Evolutionary conservation across 768 basidiomycete species (phyloP).

Genomic region (Pleurotus salmoneostramineus): DNA sequence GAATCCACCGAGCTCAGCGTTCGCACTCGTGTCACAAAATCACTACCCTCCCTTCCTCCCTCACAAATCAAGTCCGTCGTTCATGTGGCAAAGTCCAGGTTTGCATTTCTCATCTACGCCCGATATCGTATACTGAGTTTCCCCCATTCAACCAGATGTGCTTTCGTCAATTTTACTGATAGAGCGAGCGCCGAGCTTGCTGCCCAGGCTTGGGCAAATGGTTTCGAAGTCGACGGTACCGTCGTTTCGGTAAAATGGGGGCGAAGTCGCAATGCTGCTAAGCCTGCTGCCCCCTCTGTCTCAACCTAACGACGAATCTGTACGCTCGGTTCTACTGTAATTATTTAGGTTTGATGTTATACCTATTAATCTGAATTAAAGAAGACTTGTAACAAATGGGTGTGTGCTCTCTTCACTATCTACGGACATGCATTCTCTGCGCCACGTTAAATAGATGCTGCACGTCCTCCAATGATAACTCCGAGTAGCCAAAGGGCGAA

Average conservation of each 20-base stretch:
- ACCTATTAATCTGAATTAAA: neutral
- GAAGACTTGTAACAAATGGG: neutral
- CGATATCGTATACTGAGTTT: neutral
- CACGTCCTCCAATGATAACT: slow-evolving; percentile 34
- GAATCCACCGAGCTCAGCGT: slow-evolving; percentile 70
- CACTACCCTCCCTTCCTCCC: slow-evolving; percentile 60
- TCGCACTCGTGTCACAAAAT: slow-evolving; percentile 66
- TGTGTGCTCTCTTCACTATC: neutral
- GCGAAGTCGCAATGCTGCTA: slow-evolving; percentile 51
- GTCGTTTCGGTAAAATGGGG: slow-evolving; percentile 85
- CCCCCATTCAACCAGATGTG: slow-evolving; percentile 56
- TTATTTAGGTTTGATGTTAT: too few relatives aligned
- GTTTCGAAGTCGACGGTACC: slow-evolving; percentile 82
- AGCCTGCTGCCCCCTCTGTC: slow-evolving; percentile 18
- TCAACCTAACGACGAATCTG: neutral
- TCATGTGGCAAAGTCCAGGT: slow-evolving; percentile 79
- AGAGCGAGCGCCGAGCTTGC: slow-evolving; percentile 82
- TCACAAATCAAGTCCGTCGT: slow-evolving; percentile 79
- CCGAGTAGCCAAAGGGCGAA: slow-evolving; percentile 38
- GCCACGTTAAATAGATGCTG: slow-evolving; percentile 14
- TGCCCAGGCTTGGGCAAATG: slow-evolving; percentile 87
- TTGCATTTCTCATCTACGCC: slow-evolving; percentile 10
- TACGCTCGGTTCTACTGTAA: neutral
- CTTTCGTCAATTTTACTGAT: slow-evolving; percentile 92
- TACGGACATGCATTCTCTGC: too few relatives aligned